A percentile compares a stretch with the other conserved stretches of the same genome.
These are phyloP conservation scores for Pouteria campechiana DNA, from an alignment of 179 eudicot species.

Conservation along the genomic window DNA sequence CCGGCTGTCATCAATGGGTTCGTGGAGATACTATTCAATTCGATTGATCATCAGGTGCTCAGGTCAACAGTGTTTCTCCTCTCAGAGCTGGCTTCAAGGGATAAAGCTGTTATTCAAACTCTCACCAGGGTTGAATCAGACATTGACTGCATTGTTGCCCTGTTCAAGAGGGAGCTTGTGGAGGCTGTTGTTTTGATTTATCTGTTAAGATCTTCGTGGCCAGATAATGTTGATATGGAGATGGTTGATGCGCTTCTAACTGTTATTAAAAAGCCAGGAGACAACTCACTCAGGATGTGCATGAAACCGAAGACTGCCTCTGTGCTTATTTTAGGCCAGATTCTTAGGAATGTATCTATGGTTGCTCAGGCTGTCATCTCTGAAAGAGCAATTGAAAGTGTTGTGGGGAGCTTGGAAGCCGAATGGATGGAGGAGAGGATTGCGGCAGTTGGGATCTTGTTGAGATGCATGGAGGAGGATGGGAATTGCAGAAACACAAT, in stretches of 20 bases:
- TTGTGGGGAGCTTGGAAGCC: conserved; percentile 19
- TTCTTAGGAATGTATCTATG: conserved; percentile 14
- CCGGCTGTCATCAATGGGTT: conserved; percentile 35
- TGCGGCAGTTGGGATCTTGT: conserved; percentile 25
- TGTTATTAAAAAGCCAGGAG: conserved; percentile 7
- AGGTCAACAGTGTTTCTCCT: conserved; percentile 25
- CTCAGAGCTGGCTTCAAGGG: conserved; percentile 36
- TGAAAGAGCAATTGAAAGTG: conserved; percentile 10
- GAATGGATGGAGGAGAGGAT: conserved; percentile 20
- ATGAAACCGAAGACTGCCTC: conserved; percentile 29
- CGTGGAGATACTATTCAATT: conserved; percentile 37
- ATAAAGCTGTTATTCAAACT: conserved; percentile 25
- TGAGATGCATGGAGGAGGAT: conserved; percentile 34
- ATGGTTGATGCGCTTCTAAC: conserved; percentile 16
- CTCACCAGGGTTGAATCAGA: conserved; percentile 41
- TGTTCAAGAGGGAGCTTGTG: conserved; percentile 28
- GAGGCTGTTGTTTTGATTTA: conserved; percentile 39
- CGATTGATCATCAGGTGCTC: conserved; percentile 27
- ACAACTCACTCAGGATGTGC: conserved; percentile 18
- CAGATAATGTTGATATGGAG: conserved; percentile 19
- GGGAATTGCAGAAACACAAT: conserved; percentile 32
- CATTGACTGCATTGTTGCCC: conserved; percentile 29
- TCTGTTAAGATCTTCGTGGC: conserved; percentile 13
- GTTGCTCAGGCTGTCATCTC: conserved; percentile 12
- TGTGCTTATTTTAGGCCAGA: conserved; percentile 15